A percentile compares a stretch with the other conserved stretches of the same genome.
Evolutionary conservation across 75 land plant genomes (phyloP).

Genomic region (Cryptomeria japonica): DNA sequence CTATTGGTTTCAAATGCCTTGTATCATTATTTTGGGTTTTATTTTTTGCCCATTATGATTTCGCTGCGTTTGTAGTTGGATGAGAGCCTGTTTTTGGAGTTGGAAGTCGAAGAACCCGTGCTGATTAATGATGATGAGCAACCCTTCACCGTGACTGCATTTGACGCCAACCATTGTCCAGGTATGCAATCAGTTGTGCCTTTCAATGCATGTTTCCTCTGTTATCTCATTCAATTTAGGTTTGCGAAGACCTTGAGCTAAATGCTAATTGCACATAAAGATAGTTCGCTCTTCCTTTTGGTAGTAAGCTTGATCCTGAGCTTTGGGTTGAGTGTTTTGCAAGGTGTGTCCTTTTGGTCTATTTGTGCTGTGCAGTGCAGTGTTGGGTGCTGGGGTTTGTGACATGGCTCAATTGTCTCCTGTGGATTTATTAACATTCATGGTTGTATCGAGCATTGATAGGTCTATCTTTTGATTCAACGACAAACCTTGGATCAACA

Average conservation of each 20-base stretch:
- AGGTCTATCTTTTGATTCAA: too few relatives aligned
- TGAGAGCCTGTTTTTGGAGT: slow-evolving; percentile 41
- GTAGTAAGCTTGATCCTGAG: not conserved
- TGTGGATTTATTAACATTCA: too few relatives aligned
- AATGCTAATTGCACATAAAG: too few relatives aligned
- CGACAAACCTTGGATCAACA: too few relatives aligned
- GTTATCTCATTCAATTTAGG: not conserved
- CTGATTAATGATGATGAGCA: slow-evolving; percentile 57
- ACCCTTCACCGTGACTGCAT: slow-evolving; percentile 66
- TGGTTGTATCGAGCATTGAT: too few relatives aligned
- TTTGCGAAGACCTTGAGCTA: not conserved
- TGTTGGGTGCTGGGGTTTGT: too few relatives aligned
- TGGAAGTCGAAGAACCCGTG: slow-evolving; percentile 59
- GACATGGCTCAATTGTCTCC: too few relatives aligned
- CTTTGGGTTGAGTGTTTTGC: too few relatives aligned
- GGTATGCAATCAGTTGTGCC: slow-evolving; percentile 31
- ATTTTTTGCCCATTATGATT: not conserved
- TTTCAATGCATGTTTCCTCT: not conserved
- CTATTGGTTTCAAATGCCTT: not conserved
- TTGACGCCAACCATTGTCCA: slow-evolving; percentile 90
- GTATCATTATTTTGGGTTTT: not conserved
- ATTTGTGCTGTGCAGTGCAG: too few relatives aligned
- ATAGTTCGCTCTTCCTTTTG: too few relatives aligned
- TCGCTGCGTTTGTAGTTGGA: slow-evolving; percentile 32
- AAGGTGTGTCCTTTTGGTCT: too few relatives aligned